phyloP scores from a whole-genome alignment of 306 rosid genomes.

The Rosa persica region DNA sequence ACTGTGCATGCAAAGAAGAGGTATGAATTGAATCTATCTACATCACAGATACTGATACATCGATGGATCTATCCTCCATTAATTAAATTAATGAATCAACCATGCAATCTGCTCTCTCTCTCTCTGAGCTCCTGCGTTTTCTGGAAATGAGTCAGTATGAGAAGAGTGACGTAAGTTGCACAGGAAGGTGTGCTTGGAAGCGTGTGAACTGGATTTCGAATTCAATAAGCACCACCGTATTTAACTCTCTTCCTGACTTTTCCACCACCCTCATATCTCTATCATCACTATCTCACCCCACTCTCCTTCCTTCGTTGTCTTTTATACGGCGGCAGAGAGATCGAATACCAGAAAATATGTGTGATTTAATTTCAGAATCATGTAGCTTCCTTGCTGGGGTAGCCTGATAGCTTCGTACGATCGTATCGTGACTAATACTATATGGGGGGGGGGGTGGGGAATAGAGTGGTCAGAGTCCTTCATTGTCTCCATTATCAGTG shows the following conservation, averaged over 20 bases:
- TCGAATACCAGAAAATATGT: background rate
- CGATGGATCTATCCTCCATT: background rate
- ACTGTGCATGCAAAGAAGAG: constrained; percentile 43
- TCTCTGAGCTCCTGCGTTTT: background rate
- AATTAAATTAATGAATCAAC: constrained; percentile 14
- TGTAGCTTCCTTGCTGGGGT: background rate
- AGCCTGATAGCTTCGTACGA: constrained; percentile 38
- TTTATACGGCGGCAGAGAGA: constrained; percentile 42
- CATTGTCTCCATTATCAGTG: constrained; percentile 79
- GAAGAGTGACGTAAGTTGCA: constrained; percentile 46
- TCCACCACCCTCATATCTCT: constrained; percentile 4
- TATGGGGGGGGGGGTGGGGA: background rate
- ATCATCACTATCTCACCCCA: background rate
- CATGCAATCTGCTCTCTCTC: constrained; percentile 31
- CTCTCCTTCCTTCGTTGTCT: constrained; percentile 14
- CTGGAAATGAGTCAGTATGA: constrained; percentile 19
- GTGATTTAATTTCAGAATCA: background rate
- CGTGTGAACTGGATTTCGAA: constrained; percentile 53
- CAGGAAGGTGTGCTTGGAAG: constrained; percentile 67
- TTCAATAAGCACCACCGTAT: constrained; percentile 21
- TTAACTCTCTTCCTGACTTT: constrained; percentile 46
- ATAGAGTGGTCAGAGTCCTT: constrained; percentile 52
- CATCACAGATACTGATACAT: background rate
- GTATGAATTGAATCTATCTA: constrained; percentile 25
- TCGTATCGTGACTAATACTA: constrained; percentile 23